Percentiles rank a stretch among this genome's conserved stretches.
These are phyloP conservation scores for Evernia prunastri DNA, from an alignment of 495 filamentous ascomycete genomes.

Conservation along the genomic window DNA sequence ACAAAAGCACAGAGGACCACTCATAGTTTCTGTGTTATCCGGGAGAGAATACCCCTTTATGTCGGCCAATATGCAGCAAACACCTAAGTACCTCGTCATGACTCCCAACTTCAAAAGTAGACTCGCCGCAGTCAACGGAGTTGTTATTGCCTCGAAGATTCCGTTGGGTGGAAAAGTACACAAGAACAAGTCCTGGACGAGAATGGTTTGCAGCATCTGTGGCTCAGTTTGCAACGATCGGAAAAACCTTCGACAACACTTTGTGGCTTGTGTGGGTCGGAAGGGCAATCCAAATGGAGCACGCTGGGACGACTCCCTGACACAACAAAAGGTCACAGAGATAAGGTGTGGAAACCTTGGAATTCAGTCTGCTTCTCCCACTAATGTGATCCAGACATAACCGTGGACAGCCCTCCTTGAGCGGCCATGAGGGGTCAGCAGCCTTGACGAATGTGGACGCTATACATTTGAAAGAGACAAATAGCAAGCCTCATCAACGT, in stretches of 20 bases:
- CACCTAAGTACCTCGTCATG: not conserved
- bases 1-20: not conserved
- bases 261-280: not conserved
- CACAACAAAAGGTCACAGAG: not conserved
- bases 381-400: not conserved
- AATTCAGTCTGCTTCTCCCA: not conserved
- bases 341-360: not conserved
- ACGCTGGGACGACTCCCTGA: not conserved
- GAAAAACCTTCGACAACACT: not conserved
- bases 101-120: not conserved
- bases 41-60: not conserved
- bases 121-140: not conserved
- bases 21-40: not conserved
- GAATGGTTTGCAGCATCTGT: not conserved
- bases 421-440: not conserved
- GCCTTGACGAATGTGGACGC: not conserved
- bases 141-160: not conserved
- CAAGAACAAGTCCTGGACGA: not conserved
- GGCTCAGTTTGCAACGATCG: not conserved
- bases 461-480: not conserved
- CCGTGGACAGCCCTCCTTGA: not conserved
- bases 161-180: not conserved
- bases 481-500: too few relatives aligned
- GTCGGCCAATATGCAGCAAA: not conserved
- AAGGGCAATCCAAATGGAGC: not conserved